These are phyloP conservation scores for Byssothecium circinans DNA, from an alignment of 2,329 filamentous ascomycete genomes.

Conservation along the genomic window DNA sequence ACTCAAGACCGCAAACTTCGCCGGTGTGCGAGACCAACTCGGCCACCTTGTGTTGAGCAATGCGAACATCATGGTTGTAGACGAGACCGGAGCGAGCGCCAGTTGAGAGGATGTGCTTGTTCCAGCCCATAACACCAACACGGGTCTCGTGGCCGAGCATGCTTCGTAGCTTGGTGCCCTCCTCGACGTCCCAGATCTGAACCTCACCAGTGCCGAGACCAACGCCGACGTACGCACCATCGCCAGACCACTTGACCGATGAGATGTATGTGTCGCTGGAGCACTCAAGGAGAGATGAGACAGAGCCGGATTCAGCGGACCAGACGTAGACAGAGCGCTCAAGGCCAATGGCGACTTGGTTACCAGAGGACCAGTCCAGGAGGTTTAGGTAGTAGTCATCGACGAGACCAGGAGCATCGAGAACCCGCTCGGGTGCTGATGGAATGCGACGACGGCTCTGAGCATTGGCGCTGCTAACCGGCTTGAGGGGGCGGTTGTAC, in stretches of 20 bases:
- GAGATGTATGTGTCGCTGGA: slow-evolving; percentile 91
- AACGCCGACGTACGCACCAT: slow-evolving; percentile 94
- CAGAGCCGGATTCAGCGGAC: slow-evolving; percentile 91
- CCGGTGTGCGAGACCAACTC: slow-evolving; percentile 97
- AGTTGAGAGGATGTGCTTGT: slow-evolving; percentile 95
- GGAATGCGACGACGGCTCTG: slow-evolving; percentile 91
- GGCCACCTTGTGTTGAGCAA: slow-evolving; percentile 96
- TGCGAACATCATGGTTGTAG: slow-evolving; percentile 97
- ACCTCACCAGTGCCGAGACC: slow-evolving; percentile 94
- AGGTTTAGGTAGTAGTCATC: slow-evolving; percentile 99
- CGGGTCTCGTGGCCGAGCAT: slow-evolving; percentile 98
- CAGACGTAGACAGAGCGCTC: slow-evolving; percentile 98
- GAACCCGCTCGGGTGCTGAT: slow-evolving; percentile 91
- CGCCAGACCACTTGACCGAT: slow-evolving; percentile 98
- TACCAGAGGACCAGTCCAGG: slow-evolving; percentile 95
- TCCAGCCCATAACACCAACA: slow-evolving; percentile 97
- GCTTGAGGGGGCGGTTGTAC: slow-evolving; percentile 94
- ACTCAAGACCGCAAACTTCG: slow-evolving; percentile 96
- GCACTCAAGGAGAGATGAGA: slow-evolving; percentile 86
- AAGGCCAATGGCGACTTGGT: slow-evolving; percentile 96
- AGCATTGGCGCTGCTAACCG: slow-evolving; percentile 70
- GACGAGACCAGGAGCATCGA: slow-evolving; percentile 92
- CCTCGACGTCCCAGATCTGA: slow-evolving; percentile 98
- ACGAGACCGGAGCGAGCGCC: slow-evolving; percentile 93
- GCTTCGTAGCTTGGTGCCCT: slow-evolving; percentile 91